Evolutionary conservation across 192 early-diverging fungal species (phyloP), one percentile per base, ranked within the genome.

Genomic region (Backusella liffmaniae): DNA sequence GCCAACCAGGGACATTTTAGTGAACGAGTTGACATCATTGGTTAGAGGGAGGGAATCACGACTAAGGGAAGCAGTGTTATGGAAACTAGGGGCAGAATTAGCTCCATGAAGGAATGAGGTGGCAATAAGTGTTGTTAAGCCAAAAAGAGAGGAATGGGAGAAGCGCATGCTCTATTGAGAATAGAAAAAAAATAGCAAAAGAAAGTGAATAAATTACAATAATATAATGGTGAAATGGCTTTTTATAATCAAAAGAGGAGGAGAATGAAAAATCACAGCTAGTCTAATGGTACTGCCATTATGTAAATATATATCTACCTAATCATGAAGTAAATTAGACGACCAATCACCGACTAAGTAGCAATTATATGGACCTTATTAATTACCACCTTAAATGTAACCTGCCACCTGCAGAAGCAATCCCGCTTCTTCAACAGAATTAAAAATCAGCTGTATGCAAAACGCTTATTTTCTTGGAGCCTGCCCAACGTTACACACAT

Each of bases 61-160:
- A 4, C 13, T 23, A 62, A 62, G 56, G 29, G 56, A 62, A 62
- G 12, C 56, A 62, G 23, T 26, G 26, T 62, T 13, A 62, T 26
- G 39, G 41, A 71, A 12, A 12, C 15, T 29, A 49, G 70, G 70
- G 5, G 35, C 39, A 32, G 42, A 36, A 4, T 16, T 71, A 29
- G 29, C 70, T 16, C 42, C 39, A 26, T 42, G 42, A 32, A 71
- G 18, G 12, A 71, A 30, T 10, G 42, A 26, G 7, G 70, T 23
- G 0, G 42, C 21, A 44, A 71, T 34, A 18, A 71, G 26, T 42
- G 70, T 30, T 15, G 13, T 26, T 49, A 44, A 7, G 12, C 39
- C 29, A 44, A 44, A 71, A 71, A 71, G 70, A 71, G 70, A 49
- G 70, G 70, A 71, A 71, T 44, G 70, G 26, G 44, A 29, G 15